phyloP scores from a whole-genome alignment of 306 rosid species.

The Cyamopsis tetragonoloba region DNA sequence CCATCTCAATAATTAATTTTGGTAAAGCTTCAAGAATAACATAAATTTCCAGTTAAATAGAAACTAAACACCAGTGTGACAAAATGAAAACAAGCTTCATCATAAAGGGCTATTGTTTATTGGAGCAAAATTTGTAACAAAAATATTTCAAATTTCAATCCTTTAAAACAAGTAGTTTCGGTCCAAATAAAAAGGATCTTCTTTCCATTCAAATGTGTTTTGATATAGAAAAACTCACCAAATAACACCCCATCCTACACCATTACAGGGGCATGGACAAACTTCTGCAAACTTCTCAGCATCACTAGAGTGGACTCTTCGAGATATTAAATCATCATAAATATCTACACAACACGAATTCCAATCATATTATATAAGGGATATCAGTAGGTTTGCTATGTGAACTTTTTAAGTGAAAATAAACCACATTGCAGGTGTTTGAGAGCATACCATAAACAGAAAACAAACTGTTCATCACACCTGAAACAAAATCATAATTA shows the following conservation, averaged over 20 bases:
- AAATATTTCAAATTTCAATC: background rate
- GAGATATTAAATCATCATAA: slow-evolving; percentile 87
- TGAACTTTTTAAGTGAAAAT: slow-evolving; percentile 14
- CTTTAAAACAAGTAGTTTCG: background rate
- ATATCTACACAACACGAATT: slow-evolving; percentile 49
- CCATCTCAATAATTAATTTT: background rate
- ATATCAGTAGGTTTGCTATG: slow-evolving; percentile 4
- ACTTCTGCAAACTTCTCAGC: slow-evolving; percentile 97
- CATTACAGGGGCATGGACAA: slow-evolving; percentile 95
- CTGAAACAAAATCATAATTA: slow-evolving; percentile 50
- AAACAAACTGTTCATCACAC: slow-evolving; percentile 98
- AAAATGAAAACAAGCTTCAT: background rate
- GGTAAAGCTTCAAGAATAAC: background rate
- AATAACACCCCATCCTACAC: slow-evolving; percentile 91
- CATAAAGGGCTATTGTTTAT: background rate
- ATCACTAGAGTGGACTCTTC: slow-evolving; percentile 91
- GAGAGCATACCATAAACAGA: slow-evolving; percentile 77
- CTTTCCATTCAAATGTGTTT: background rate
- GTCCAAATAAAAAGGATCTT: background rate
- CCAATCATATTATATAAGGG: background rate
- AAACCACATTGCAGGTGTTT: background rate
- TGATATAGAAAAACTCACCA: slow-evolving; percentile 52
- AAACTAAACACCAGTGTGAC: background rate
- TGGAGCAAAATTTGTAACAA: background rate
- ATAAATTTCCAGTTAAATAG: background rate